Conservation (phyloP, 148 eudicot genomes). For the Fagopyrum esculentum region DNA sequence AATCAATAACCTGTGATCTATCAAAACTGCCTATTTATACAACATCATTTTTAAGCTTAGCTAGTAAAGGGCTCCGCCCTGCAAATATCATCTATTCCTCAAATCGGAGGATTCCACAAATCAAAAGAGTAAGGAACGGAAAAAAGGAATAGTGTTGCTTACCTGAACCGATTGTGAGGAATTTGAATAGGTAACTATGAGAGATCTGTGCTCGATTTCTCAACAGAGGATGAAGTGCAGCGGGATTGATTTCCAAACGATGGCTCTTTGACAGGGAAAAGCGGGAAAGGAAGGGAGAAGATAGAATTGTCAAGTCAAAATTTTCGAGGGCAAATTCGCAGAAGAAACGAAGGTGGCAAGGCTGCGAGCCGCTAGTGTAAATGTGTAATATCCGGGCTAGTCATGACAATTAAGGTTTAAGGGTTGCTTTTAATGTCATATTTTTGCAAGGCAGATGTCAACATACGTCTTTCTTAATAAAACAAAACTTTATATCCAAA, state of each 20-base stretch:
- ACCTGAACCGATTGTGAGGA: conserved; percentile 2
- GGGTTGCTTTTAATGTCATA: no score
- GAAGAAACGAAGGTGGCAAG: neutral
- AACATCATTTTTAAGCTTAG: no score
- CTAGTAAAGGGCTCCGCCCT: no score
- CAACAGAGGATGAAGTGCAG: neutral
- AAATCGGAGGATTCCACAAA: neutral
- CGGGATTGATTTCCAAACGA: neutral
- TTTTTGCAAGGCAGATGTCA: no score
- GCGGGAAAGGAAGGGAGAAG: neutral
- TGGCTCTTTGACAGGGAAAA: neutral
- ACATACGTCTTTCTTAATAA: no score
- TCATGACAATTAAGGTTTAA: no score
- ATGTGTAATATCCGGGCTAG: neutral
- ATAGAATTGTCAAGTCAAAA: neutral
- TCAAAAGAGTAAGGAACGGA: neutral
- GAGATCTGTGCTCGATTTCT: conserved; percentile 4
- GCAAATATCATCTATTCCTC: neutral
- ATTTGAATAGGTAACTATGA: neutral
- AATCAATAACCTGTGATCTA: neutral
- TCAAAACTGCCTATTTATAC: neutral
- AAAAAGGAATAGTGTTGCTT: neutral
- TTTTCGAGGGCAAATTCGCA: neutral
- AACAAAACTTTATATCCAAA: no score
- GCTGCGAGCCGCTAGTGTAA: neutral